phyloP scores from a whole-genome alignment of 2,329 filamentous ascomycete genomes.

The Curvularia spicifera region DNA sequence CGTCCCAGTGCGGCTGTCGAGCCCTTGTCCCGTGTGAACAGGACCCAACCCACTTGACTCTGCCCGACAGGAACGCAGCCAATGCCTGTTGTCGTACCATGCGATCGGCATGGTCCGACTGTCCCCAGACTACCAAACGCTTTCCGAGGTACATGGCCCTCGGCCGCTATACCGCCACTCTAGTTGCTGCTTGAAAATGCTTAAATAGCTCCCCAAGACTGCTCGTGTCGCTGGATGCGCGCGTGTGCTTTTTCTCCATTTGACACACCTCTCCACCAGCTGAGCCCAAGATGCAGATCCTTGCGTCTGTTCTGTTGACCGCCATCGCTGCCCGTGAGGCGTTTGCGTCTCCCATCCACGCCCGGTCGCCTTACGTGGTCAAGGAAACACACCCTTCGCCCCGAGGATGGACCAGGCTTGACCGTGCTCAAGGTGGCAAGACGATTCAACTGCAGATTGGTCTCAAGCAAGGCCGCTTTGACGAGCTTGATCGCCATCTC shows the following conservation, averaged over 20 bases:
- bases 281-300: slow-evolving; percentile 16
- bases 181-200: slow-evolving; percentile 6
- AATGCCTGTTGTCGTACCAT: background rate
- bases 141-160: slow-evolving; percentile 1
- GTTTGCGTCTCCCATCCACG: slow-evolving; percentile 47
- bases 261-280: background rate
- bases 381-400: slow-evolving; percentile 64
- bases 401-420: slow-evolving; percentile 57
- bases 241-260: slow-evolving; percentile 2
- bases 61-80: background rate
- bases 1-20: background rate
- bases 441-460: slow-evolving; percentile 64
- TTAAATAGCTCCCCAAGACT: slow-evolving; percentile 15
- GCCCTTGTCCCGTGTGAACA: background rate
- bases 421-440: slow-evolving; percentile 56
- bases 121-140: slow-evolving; percentile 8
- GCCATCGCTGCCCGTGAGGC: slow-evolving; percentile 37
- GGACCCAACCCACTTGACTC: background rate
- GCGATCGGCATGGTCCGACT: slow-evolving; percentile 12
- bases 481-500: slow-evolving; percentile 62
- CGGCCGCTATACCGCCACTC: background rate
- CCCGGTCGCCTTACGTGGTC: slow-evolving; percentile 56
- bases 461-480: slow-evolving; percentile 63
- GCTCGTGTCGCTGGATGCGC: slow-evolving; percentile 1
- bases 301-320: slow-evolving; percentile 34